phyloP scores from a whole-genome alignment of 208 protist genomes.

The Trypanosoma congolense region DNA sequence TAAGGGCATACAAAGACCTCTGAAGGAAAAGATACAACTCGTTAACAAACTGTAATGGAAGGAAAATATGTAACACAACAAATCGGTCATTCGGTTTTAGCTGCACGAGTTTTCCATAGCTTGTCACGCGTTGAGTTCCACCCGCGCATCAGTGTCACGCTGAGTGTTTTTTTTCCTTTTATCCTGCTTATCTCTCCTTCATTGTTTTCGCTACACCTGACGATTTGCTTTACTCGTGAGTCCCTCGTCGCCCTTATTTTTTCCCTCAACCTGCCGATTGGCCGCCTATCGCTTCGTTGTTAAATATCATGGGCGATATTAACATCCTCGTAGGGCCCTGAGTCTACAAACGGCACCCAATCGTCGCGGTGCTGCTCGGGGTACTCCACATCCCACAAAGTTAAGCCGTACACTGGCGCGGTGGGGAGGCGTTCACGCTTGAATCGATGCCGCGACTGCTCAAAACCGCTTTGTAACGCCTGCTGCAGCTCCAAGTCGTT shows the following conservation, averaged over 20 bases:
- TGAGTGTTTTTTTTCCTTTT: too few relatives aligned
- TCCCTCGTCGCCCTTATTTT: neutral
- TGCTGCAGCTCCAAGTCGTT: constrained; percentile 76
- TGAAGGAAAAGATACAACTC: too few relatives aligned
- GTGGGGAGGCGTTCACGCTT: constrained; percentile 60
- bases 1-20: too few relatives aligned
- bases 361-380: constrained; percentile 53
- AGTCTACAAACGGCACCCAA: constrained; percentile 67
- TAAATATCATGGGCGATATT: constrained; percentile 41
- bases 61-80: too few relatives aligned
- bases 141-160: too few relatives aligned
- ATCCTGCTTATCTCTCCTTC: too few relatives aligned
- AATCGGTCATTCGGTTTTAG: too few relatives aligned
- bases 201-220: too few relatives aligned
- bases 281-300: neutral
- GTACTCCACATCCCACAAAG: constrained; percentile 87
- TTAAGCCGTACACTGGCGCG: constrained; percentile 75
- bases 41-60: too few relatives aligned
- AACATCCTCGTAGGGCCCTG: constrained; percentile 67
- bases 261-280: neutral
- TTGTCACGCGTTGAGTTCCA: too few relatives aligned
- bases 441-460: constrained; percentile 69
- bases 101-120: too few relatives aligned
- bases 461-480: constrained; percentile 65
- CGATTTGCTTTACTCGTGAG: too few relatives aligned